phyloP scores from a whole-genome alignment of 176 grass and related monocot species.

The Musa itinerans region DNA sequence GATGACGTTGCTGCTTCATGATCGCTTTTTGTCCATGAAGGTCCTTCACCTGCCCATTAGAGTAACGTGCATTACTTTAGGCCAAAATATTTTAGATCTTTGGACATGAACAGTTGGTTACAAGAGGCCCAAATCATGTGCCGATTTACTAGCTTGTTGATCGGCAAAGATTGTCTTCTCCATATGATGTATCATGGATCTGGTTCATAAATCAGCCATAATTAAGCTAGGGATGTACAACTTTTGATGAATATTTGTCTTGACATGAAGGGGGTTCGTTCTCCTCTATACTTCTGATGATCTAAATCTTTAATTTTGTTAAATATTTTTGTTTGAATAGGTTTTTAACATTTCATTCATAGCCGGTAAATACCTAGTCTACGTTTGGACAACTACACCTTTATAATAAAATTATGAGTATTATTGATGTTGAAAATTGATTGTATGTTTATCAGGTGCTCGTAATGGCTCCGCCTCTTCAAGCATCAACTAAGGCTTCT shows the following conservation, averaged over 20 bases:
- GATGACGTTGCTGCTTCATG: too few relatives aligned
- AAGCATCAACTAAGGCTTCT: slow-evolving; percentile 27
- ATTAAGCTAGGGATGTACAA: background rate
- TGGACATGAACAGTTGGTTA: too few relatives aligned
- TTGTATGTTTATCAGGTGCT: slow-evolving; percentile 26
- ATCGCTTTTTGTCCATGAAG: background rate
- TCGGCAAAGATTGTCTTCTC: background rate
- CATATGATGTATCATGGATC: background rate
- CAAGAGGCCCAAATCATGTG: background rate
- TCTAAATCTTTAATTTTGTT: too few relatives aligned
- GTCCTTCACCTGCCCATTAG: background rate
- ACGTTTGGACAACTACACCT: too few relatives aligned
- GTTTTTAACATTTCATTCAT: too few relatives aligned
- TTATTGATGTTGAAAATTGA: slow-evolving; percentile 3
- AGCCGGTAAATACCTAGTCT: too few relatives aligned
- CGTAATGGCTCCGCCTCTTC: slow-evolving; percentile 51
- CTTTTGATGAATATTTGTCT: background rate
- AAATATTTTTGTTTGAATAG: too few relatives aligned
- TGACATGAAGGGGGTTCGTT: too few relatives aligned
- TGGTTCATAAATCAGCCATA: background rate
- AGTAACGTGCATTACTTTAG: background rate
- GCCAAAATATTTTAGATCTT: too few relatives aligned
- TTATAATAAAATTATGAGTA: background rate
- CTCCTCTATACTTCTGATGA: too few relatives aligned
- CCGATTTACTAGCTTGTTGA: background rate